Evolutionary conservation across 352 stramenopile genomes (phyloP).

Genomic region (Globisporangium spiculum): DNA sequence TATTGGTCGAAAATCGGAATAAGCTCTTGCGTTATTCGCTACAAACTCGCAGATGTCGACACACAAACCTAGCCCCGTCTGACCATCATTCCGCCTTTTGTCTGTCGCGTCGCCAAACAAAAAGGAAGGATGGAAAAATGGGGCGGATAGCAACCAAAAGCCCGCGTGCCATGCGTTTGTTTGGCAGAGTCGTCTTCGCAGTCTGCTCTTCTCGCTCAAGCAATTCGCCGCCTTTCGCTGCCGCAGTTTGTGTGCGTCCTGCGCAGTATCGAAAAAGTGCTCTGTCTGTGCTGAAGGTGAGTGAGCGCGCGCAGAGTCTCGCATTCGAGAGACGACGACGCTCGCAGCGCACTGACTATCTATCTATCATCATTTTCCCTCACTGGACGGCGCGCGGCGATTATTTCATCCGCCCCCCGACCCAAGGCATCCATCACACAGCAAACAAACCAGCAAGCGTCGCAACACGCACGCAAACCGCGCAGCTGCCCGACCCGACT

Average conservation of each 20-base stretch:
- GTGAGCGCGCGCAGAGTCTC: background rate
- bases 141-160: background rate
- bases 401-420: slow-evolving; percentile 1
- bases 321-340: background rate
- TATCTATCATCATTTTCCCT: background rate
- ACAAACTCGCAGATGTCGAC: background rate
- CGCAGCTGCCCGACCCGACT: background rate
- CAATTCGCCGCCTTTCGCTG: background rate
- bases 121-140: slow-evolving; percentile 5
- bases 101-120: background rate
- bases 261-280: slow-evolving; percentile 14
- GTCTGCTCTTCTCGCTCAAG: slow-evolving; percentile 5
- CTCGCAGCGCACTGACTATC: background rate
- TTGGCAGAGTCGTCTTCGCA: slow-evolving; percentile 11
- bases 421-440: background rate
- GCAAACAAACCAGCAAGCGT: background rate
- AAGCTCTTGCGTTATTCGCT: slow-evolving; percentile 5
- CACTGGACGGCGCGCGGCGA: slow-evolving; percentile 6
- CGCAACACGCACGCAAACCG: background rate
- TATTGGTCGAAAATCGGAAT: slow-evolving; percentile 3
- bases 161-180: background rate
- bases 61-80: background rate
- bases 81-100: slow-evolving; percentile 1
- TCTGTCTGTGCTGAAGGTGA: background rate
- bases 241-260: background rate